Evolutionary conservation across 805 yeast genomes (phyloP).

Genomic region (Myxozyma vanderwaltii): DNA sequence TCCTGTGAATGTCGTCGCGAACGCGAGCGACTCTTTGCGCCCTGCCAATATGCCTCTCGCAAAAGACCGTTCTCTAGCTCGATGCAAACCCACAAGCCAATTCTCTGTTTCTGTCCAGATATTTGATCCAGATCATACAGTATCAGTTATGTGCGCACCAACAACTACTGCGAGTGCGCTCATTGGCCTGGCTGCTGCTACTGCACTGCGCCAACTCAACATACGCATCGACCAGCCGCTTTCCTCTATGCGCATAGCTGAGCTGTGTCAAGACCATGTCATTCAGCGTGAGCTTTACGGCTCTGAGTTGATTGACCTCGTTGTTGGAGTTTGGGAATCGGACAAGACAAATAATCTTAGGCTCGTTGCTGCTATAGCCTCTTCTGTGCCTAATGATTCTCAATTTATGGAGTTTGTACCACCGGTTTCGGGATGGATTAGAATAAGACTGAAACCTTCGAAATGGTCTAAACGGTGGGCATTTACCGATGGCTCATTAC

Average conservation of each 20-base stretch:
- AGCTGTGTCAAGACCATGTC: background rate
- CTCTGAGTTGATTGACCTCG: constrained; percentile 18
- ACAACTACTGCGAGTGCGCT: constrained; percentile 18
- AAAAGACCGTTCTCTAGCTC: too few species aligned
- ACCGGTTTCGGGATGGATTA: constrained; percentile 19
- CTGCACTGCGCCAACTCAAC: constrained; percentile 4
- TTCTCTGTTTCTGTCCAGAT: constrained; percentile 8
- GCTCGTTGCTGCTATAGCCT: background rate
- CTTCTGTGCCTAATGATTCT: constrained; percentile 9
- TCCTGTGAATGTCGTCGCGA: background rate
- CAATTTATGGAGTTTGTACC: constrained; percentile 11
- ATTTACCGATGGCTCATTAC: constrained; percentile 7
- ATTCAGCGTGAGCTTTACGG: constrained; percentile 17
- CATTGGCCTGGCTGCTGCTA: constrained; percentile 1
- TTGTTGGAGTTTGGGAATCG: constrained; percentile 17
- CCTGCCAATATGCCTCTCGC: background rate
- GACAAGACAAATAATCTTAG: constrained; percentile 1
- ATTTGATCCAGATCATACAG: constrained; percentile 3
- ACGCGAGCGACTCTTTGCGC: constrained; percentile 4
- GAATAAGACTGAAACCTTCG: constrained; percentile 4
- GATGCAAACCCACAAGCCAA: too few species aligned
- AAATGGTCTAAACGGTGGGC: constrained; percentile 28
- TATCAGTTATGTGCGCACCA: constrained; percentile 4
- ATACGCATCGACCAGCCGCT: background rate
- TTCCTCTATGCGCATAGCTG: constrained; percentile 33